A percentile compares a stretch with the other conserved stretches of the same genome.
These are phyloP conservation scores for Micromonas pusilla DNA, from an alignment of 139 green algal species.

Conservation along the genomic window DNA sequence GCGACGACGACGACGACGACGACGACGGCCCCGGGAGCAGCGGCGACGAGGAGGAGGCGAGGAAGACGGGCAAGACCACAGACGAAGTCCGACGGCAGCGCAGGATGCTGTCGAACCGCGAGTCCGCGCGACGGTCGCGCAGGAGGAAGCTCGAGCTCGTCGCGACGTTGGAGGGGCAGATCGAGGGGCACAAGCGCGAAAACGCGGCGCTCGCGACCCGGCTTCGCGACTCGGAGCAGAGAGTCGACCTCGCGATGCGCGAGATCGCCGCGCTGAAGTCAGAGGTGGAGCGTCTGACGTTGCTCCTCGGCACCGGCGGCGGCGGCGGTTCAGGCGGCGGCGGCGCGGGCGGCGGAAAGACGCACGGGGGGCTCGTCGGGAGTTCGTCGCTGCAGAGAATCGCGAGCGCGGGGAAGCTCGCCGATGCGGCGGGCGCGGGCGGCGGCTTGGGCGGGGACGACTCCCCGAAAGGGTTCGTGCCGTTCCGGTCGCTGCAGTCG, in stretches of 20 bases:
- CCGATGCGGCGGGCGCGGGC: not conserved
- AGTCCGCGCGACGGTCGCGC: not conserved
- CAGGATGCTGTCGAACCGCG: slow-evolving; percentile 15
- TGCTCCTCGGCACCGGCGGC: not conserved
- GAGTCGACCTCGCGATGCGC: not conserved
- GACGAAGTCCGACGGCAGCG: slow-evolving; percentile 17
- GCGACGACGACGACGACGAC: not conserved
- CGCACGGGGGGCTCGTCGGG: not conserved
- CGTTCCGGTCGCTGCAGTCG: not conserved
- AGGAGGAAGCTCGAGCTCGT: slow-evolving; percentile 23
- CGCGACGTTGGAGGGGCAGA: slow-evolving; percentile 12
- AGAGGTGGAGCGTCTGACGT: not conserved
- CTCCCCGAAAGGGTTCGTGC: not conserved
- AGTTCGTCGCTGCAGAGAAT: slow-evolving; percentile 7
- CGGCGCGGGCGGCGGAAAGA: not conserved
- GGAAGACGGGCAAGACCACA: not conserved
- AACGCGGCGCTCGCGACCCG: not conserved
- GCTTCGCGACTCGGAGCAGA: not conserved
- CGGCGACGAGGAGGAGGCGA: not conserved
- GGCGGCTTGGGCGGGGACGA: not conserved
- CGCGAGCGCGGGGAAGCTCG: slow-evolving; percentile 4
- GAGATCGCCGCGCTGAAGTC: slow-evolving; percentile 13
- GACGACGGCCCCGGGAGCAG: not conserved
- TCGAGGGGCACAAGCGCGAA: not conserved
- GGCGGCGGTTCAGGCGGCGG: too few species aligned